Evolutionary conservation across 768 basidiomycete species (phyloP), one percentile per base, ranked within the genome.

Genomic region (Tulasnella sp.): DNA sequence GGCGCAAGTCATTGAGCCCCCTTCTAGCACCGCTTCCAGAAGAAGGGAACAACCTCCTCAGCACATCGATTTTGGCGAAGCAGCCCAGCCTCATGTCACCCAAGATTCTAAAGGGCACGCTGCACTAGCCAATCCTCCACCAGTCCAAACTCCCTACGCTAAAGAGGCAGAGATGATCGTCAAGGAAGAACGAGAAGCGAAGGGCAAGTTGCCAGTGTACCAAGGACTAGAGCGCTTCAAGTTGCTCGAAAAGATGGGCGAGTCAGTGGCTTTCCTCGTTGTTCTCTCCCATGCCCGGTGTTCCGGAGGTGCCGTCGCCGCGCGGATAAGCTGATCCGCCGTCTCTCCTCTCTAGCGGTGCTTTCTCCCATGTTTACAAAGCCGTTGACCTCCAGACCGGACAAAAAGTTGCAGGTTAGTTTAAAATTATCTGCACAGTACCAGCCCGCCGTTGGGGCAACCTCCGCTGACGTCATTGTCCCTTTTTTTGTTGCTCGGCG

Each of bases 291-390:
- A 67, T 40, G 61, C 61, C 70, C 39, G 55, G 44, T 29, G 5
- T 42, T 71, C 44, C 40, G 40, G 37, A 7, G 70, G 4, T 23
- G 51, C 51, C 51, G n/a, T 23, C 51, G 51, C 37, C 35, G 55
- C 23, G 26, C 75, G 15, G 37, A 57, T 75, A 42, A 44, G 37
- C 69, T 79, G 29, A 42, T 55, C 69, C 78, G 74, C 83, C 82
- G 61, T 55, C 57, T 75, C 79, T 51, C 77, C 79, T 42, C 82
- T 81, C 57, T 82, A 94, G 91, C 82, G 97, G 97, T 79, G 97
- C 97, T 61, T 99, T 99, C 84, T 98, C 96, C n/a, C 95, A 98
- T 83, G 97, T 99, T 11, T 99, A 97, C 88, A 94, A 93, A 83
- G 97, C 95, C 18, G 81, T 92, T 76, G 93, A 98, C 83, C 87